Conservation (phyloP, 352 stramenopile species). For the Peronospora farinosa region DNA sequence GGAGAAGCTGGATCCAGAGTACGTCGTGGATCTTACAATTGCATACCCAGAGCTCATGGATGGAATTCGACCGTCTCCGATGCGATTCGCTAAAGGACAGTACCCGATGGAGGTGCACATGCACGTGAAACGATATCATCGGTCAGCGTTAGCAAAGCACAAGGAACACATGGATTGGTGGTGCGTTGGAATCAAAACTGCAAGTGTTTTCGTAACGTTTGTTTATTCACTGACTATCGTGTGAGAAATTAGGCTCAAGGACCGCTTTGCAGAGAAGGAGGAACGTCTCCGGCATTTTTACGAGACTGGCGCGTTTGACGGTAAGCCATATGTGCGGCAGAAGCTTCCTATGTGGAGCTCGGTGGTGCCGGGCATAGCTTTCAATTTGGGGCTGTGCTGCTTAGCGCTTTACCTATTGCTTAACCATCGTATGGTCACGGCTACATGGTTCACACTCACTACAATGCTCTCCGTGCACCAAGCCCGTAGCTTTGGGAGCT, state of each 20-base stretch:
- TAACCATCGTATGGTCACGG: conserved; percentile 29
- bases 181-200: conserved; percentile 14
- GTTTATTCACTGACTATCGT: conserved; percentile 4
- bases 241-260: conserved; percentile 37
- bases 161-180: conserved; percentile 49
- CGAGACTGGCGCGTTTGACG: conserved; percentile 40
- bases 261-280: conserved; percentile 69
- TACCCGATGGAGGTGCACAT: conserved; percentile 71
- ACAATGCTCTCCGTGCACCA: conserved; percentile 42
- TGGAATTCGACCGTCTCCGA: conserved; percentile 60
- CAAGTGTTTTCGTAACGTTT: neutral
- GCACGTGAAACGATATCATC: conserved; percentile 55
- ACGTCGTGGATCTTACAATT: conserved; percentile 68
- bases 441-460: conserved; percentile 39
- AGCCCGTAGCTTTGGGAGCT: conserved; percentile 45
- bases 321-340: conserved; percentile 31
- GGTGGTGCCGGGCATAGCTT: conserved; percentile 28
- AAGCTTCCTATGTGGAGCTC: conserved; percentile 25
- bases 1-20: conserved; percentile 57
- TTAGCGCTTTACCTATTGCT: conserved; percentile 28
- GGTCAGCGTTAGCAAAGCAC: conserved; percentile 33
- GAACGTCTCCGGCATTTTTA: conserved; percentile 63
- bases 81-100: conserved; percentile 57
- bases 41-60: conserved; percentile 67
- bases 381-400: conserved; percentile 39